These are phyloP conservation scores for Tolypocladium ophioglossoides DNA, from an alignment of 2,329 filamentous ascomycete genomes.

Conservation along the genomic window DNA sequence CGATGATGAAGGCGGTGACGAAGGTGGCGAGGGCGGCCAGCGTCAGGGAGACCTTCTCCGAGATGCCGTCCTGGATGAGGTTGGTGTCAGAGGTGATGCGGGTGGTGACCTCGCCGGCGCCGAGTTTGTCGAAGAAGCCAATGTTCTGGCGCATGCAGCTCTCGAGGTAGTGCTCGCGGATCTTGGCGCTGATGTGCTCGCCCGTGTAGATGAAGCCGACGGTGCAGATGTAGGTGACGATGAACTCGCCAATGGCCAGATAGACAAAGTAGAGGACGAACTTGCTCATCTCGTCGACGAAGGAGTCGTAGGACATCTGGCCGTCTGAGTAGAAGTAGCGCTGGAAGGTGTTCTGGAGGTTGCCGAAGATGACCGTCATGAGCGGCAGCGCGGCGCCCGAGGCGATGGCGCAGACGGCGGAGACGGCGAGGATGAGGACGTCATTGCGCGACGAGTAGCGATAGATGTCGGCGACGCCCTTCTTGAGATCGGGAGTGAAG, in stretches of 20 bases:
- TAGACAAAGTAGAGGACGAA: constrained; percentile 80
- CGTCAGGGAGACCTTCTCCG: constrained; percentile 75
- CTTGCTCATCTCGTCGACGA: constrained; percentile 47
- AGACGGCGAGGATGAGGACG: constrained; percentile 50
- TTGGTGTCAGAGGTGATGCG: constrained; percentile 93
- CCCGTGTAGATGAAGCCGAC: constrained; percentile 85
- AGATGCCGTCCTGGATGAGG: constrained; percentile 85
- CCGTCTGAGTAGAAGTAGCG: constrained; percentile 41
- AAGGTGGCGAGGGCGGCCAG: constrained; percentile 72
- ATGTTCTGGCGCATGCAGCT: constrained; percentile 84
- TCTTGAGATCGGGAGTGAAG: constrained; percentile 49
- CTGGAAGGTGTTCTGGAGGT: constrained; percentile 62
- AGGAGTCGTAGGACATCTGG: constrained; percentile 37
- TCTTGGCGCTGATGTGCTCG: constrained; percentile 68
- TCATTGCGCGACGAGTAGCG: constrained; percentile 61
- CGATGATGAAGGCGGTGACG: constrained; percentile 79
- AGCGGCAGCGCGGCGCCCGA: constrained; percentile 67
- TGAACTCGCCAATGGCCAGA: constrained; percentile 69
- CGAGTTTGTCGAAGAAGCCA: constrained; percentile 85
- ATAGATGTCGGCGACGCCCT: constrained; percentile 55
- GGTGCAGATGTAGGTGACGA: constrained; percentile 68
- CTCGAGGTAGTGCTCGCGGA: constrained; percentile 72
- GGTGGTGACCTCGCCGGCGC: constrained; percentile 86
- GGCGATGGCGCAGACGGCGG: constrained; percentile 54
- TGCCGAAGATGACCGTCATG: constrained; percentile 76